Percentiles rank a stretch among this genome's conserved stretches.
Evolutionary conservation across 2,329 filamentous ascomycete genomes (phyloP).

Genomic region (Fusarium mundagurra): DNA sequence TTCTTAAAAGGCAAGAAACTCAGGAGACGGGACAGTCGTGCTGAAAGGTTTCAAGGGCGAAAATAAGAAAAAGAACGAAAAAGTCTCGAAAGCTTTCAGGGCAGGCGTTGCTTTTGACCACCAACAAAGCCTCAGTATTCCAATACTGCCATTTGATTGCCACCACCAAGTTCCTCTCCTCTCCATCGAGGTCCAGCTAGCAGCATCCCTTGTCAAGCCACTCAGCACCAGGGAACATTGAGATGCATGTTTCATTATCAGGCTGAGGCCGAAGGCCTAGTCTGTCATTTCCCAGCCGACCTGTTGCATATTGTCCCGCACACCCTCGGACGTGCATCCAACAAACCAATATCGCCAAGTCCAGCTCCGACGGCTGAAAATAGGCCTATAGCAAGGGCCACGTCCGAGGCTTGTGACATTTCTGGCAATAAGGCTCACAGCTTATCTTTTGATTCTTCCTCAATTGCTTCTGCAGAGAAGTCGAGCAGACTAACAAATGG

Average conservation of each 20-base stretch:
- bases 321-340: background rate
- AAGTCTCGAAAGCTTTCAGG: background rate
- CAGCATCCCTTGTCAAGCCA: conserved; percentile 18
- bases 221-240: background rate
- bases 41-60: background rate
- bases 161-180: background rate
- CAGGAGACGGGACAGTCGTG: background rate
- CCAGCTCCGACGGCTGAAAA: background rate
- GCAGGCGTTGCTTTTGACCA: background rate
- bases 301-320: background rate
- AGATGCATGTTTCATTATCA: conserved; percentile 2
- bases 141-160: background rate
- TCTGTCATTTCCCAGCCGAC: background rate
- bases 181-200: background rate
- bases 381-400: background rate
- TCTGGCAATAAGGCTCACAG: background rate
- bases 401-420: background rate
- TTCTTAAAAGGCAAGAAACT: background rate
- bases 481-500: conserved; percentile 18
- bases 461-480: background rate
- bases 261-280: background rate
- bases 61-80: background rate
- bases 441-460: background rate
- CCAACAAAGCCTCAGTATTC: background rate
- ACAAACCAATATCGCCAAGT: background rate